Percentiles rank a stretch among this genome's conserved stretches.
Conservation (phyloP, 2,329 filamentous ascomycete genomes). For the Coniosporium tulheliwenetii region DNA sequence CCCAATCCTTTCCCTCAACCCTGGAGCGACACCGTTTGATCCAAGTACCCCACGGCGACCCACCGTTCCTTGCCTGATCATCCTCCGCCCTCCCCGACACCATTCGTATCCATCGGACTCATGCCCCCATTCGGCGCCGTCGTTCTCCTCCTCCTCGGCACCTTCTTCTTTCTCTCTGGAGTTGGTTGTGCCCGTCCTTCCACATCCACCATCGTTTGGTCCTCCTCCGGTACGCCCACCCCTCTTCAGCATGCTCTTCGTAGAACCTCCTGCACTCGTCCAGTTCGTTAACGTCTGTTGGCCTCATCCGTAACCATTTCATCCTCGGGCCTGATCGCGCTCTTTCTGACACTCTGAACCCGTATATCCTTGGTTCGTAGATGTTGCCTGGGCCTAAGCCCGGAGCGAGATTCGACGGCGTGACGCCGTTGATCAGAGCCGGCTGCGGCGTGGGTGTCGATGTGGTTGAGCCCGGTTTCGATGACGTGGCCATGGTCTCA, state of each 20-base stretch:
- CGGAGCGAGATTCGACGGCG: conserved; percentile 73
- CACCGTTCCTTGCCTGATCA: too few relatives aligned
- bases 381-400: conserved; percentile 69
- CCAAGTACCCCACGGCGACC: too few relatives aligned
- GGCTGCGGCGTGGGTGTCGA: conserved; percentile 27
- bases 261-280: conserved; percentile 49
- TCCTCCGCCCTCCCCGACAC: too few relatives aligned
- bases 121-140: too few relatives aligned
- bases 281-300: conserved; percentile 62
- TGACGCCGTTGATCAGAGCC: conserved; percentile 64
- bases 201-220: neutral
- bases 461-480: conserved; percentile 3
- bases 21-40: too few relatives aligned
- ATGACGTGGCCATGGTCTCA: conserved; percentile 4
- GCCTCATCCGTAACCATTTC: conserved; percentile 87
- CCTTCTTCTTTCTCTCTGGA: too few relatives aligned
- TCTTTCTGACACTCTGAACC: conserved; percentile 84
- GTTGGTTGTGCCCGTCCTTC: too few relatives aligned
- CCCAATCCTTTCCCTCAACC: too few relatives aligned
- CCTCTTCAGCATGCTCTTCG: conserved; percentile 15
- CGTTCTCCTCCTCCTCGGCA: too few relatives aligned
- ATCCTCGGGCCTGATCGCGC: conserved; percentile 84
- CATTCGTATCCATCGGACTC: too few relatives aligned
- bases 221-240: neutral
- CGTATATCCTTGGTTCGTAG: conserved; percentile 93